These are phyloP conservation scores for Chaetomiaceae sp. DNA, from an alignment of 2,329 filamentous ascomycete species.

Conservation along the genomic window DNA sequence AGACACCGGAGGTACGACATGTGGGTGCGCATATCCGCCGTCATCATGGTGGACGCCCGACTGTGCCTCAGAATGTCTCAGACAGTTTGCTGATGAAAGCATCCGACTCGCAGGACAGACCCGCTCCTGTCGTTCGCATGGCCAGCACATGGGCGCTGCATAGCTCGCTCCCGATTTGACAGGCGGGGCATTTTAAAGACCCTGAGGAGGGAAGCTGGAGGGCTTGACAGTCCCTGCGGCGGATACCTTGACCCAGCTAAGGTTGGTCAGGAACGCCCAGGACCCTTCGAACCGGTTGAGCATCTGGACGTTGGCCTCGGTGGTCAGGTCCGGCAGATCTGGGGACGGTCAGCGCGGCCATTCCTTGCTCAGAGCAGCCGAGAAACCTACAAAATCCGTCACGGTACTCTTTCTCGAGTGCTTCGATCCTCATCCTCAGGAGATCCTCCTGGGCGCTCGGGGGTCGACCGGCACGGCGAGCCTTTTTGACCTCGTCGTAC, in stretches of 20 bases:
- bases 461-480: slow-evolving; percentile 73
- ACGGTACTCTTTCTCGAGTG: slow-evolving; percentile 73
- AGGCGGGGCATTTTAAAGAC: slow-evolving; percentile 18
- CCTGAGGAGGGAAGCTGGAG: slow-evolving; percentile 72
- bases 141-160: slow-evolving; percentile 2
- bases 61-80: slow-evolving; percentile 11
- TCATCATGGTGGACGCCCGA: slow-evolving; percentile 4
- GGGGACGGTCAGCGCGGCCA: slow-evolving; percentile 8
- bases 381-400: slow-evolving; percentile 70
- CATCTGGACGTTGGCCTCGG: slow-evolving; percentile 57
- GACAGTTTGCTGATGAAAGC: slow-evolving; percentile 7
- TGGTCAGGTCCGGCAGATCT: slow-evolving; percentile 72
- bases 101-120: slow-evolving; percentile 8
- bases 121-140: slow-evolving; percentile 1
- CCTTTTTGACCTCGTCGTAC: slow-evolving; percentile 58
- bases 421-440: slow-evolving; percentile 64
- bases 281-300: slow-evolving; percentile 74
- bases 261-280: slow-evolving; percentile 72
- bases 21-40: slow-evolving; percentile 6
- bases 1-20: slow-evolving; percentile 12
- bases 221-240: slow-evolving; percentile 58
- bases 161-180: background rate
- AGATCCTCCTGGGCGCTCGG: slow-evolving; percentile 72
- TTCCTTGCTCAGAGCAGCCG: background rate
- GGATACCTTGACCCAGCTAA: slow-evolving; percentile 73